Percentiles rank a stretch among this genome's conserved stretches.
These are phyloP conservation scores for Ceratocystis huliohia DNA, from an alignment of 2,329 filamentous ascomycete genomes.

Conservation along the genomic window DNA sequence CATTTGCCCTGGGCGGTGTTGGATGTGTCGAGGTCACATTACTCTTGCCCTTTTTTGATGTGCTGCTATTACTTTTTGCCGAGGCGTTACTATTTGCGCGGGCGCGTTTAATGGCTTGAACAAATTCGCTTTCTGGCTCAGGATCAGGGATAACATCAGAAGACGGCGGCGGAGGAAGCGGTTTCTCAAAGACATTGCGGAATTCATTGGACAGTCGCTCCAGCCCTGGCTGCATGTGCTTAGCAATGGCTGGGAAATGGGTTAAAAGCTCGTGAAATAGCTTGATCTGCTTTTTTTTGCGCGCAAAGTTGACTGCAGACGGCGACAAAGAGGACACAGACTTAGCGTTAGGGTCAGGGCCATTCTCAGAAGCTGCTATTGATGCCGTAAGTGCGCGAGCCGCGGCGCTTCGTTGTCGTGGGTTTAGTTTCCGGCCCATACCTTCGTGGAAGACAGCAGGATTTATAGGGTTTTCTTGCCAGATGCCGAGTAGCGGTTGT, in stretches of 20 bases:
- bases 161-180: slow-evolving; percentile 47
- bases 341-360: slow-evolving; percentile 22
- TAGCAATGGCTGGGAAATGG: slow-evolving; percentile 87
- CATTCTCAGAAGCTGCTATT: slow-evolving; percentile 26
- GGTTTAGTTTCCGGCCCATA: slow-evolving; percentile 29
- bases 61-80: slow-evolving; percentile 21
- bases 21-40: slow-evolving; percentile 25
- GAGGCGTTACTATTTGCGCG: slow-evolving; percentile 33
- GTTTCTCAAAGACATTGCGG: slow-evolving; percentile 69
- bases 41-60: slow-evolving; percentile 25
- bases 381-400: slow-evolving; percentile 13
- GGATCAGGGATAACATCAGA: slow-evolving; percentile 36
- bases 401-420: slow-evolving; percentile 23
- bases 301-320: slow-evolving; percentile 32
- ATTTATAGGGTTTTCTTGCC: slow-evolving; percentile 60
- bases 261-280: slow-evolving; percentile 81
- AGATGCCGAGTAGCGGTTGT: slow-evolving; percentile 68
- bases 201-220: slow-evolving; percentile 88
- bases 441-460: slow-evolving; percentile 47
- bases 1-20: not conserved
- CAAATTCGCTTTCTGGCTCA: slow-evolving; percentile 45
- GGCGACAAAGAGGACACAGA: slow-evolving; percentile 4
- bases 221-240: slow-evolving; percentile 87
- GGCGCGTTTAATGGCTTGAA: slow-evolving; percentile 41
- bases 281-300: slow-evolving; percentile 78